A percentile compares a stretch with the other conserved stretches of the same genome.
These are phyloP conservation scores for Plantago lanceolata DNA, from an alignment of 305 asterid species.

Conservation along the genomic window DNA sequence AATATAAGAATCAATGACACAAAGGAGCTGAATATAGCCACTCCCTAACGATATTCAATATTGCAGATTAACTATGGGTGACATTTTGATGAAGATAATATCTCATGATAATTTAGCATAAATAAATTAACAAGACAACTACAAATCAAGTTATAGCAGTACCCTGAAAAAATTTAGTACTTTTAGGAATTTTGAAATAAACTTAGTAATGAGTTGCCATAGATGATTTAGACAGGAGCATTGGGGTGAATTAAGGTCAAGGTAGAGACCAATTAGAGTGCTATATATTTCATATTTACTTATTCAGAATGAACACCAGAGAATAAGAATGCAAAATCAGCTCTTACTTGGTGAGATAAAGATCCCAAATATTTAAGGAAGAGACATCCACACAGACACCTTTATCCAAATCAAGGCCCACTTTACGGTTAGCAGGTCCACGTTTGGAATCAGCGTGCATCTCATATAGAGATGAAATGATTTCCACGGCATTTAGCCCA, in stretches of 20 bases:
- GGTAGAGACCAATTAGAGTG: not conserved
- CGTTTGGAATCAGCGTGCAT: slow-evolving; percentile 42
- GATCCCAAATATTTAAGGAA: slow-evolving; percentile 68
- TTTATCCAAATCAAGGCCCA: slow-evolving; percentile 83
- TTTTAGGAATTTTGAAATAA: too few species aligned
- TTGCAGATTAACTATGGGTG: not conserved
- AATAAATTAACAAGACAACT: not conserved
- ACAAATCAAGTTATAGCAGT: not conserved
- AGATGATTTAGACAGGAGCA: too few species aligned
- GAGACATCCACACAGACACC: slow-evolving; percentile 79
- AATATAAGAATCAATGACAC: not conserved
- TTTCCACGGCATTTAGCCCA: slow-evolving; percentile 92
- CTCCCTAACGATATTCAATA: too few species aligned
- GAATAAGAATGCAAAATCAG: not conserved
- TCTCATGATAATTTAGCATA: not conserved
- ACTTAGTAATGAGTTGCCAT: too few species aligned
- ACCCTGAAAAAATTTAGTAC: too few species aligned
- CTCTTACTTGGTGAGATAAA: slow-evolving; percentile 70
- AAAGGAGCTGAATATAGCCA: not conserved
- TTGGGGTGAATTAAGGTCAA: too few species aligned
- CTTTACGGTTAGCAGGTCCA: slow-evolving; percentile 77
- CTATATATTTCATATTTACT: too few species aligned
- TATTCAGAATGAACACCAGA: not conserved
- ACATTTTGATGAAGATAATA: not conserved
- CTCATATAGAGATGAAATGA: slow-evolving; percentile 73